Percentiles rank a stretch among this genome's conserved stretches.
These are phyloP conservation scores for Solanum chiquidenum DNA, from an alignment of 257 asterid species.

Conservation along the genomic window DNA sequence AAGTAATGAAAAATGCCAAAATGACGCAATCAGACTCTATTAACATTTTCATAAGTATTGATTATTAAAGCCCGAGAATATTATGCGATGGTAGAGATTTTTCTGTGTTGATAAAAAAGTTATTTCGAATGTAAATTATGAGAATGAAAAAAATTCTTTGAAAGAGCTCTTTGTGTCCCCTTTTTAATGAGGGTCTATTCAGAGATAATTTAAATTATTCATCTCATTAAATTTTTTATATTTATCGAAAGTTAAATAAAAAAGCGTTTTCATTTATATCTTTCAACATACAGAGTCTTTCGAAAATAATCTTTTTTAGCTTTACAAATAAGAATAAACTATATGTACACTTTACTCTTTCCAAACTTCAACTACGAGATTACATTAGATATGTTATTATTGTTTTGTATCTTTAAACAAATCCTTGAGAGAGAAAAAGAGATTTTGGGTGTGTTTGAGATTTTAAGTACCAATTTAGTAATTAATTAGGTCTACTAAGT, in stretches of 20 bases:
- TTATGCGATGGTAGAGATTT: neutral
- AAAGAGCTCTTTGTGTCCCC: no score
- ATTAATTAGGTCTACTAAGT: neutral
- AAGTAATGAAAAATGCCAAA: neutral
- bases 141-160: no score
- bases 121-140: no score
- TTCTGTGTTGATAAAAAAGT: no score
- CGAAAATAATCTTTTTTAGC: neutral
- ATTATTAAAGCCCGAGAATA: no score
- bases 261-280: neutral
- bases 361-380: accelerated
- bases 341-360: neutral
- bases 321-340: neutral
- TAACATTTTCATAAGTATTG: neutral
- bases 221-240: no score
- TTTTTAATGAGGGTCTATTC: neutral
- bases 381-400: neutral
- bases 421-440: neutral
- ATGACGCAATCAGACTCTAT: neutral
- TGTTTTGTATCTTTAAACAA: neutral
- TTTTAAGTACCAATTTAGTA: neutral
- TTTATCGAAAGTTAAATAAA: neutral
- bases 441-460: neutral
- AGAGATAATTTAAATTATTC: neutral
- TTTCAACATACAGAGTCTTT: neutral